These are phyloP conservation scores for Phytophthora sansomeana DNA, from an alignment of 352 stramenopile species.

Conservation along the genomic window DNA sequence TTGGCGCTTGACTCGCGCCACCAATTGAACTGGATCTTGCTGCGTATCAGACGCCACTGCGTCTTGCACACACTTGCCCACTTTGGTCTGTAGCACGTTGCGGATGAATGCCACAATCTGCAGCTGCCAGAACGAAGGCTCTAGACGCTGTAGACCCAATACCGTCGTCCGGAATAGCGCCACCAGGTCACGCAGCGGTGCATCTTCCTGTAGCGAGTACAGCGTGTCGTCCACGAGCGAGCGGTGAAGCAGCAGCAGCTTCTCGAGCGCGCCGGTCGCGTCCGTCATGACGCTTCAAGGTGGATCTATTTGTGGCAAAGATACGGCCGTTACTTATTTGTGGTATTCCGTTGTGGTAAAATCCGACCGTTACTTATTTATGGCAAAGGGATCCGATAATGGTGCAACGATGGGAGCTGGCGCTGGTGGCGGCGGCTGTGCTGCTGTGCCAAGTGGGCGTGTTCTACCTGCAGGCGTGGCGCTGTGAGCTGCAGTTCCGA, in stretches of 20 bases:
- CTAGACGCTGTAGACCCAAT: conserved; percentile 34
- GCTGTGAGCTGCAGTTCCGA: conserved; percentile 34
- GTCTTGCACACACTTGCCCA: conserved; percentile 13
- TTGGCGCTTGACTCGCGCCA: conserved; percentile 6
- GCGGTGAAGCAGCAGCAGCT: conserved; percentile 57
- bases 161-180: conserved; percentile 44
- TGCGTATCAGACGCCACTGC: conserved; percentile 1
- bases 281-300: conserved; percentile 24
- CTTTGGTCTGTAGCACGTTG: conserved; percentile 22
- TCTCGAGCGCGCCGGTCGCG: conserved; percentile 42
- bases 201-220: conserved; percentile 42
- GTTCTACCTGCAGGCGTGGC: conserved; percentile 70
- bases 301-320: conserved; percentile 9
- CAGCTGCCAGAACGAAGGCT: conserved; percentile 69
- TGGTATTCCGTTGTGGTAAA: neutral
- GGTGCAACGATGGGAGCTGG: conserved; percentile 28
- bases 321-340: neutral
- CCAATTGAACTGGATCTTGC: conserved; percentile 14
- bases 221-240: conserved; percentile 47
- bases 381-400: conserved; percentile 13
- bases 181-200: conserved; percentile 39
- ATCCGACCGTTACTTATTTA: neutral
- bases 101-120: conserved; percentile 52
- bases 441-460: conserved; percentile 57
- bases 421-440: conserved; percentile 30